These are phyloP conservation scores for Aureobasidium sp. DNA, from an alignment of 2,329 filamentous ascomycete genomes.

Conservation along the genomic window DNA sequence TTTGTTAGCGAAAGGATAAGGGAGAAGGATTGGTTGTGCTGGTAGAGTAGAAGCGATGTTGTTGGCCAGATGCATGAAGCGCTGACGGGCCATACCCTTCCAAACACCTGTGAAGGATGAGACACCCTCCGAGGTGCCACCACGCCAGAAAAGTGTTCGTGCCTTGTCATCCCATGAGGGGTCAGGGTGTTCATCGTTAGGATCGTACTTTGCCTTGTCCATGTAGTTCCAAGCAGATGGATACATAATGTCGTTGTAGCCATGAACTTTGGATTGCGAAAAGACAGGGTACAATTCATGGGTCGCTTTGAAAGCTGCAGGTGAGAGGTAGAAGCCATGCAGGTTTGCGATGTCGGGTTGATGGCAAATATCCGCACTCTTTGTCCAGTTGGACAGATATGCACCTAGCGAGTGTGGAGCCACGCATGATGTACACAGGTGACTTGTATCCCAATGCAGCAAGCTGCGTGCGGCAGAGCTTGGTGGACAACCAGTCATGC, in stretches of 20 bases:
- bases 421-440: conserved; percentile 56
- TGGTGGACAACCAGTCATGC: conserved; percentile 50
- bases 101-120: conserved; percentile 43
- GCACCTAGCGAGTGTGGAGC: conserved; percentile 57
- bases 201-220: conserved; percentile 45
- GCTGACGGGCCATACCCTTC: conserved; percentile 61
- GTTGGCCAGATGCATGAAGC: conserved; percentile 61
- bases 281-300: conserved; percentile 65
- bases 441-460: conserved; percentile 54
- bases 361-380: conserved; percentile 59
- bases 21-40: conserved; percentile 49
- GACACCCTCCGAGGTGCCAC: conserved; percentile 51
- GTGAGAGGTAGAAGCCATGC: conserved; percentile 63
- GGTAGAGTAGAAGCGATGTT: conserved; percentile 43
- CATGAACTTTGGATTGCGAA: conserved; percentile 61
- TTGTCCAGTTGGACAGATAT: conserved; percentile 57
- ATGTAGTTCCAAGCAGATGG: conserved; percentile 56
- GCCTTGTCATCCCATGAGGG: conserved; percentile 52
- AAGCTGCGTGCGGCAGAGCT: conserved; percentile 50
- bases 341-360: conserved; percentile 68
- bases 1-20: conserved; percentile 27
- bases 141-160: conserved; percentile 65
- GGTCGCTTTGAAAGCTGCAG: conserved; percentile 53
- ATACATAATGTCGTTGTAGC: conserved; percentile 69
- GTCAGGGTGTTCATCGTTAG: conserved; percentile 45